Evolutionary conservation across 805 yeast genomes (phyloP), one percentile per base, ranked within the genome.

Genomic region (Maudiozyma saulgeensis): DNA sequence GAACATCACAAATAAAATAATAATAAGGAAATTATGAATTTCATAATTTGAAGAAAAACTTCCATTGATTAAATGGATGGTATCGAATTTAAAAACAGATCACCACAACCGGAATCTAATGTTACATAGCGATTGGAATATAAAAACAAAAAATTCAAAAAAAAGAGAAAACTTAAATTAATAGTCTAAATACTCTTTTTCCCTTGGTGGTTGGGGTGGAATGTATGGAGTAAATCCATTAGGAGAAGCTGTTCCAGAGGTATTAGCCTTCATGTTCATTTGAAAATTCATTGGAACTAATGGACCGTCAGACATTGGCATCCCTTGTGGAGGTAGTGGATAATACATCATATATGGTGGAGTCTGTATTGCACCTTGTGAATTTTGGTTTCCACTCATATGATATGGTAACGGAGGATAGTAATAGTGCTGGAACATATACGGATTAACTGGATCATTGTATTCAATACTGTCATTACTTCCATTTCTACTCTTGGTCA

Each of bases 271-370:
- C 18, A 50, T 23, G 34, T 43, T 44, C 19, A 26, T 45, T 44
- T 49, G 51, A 21, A 41, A 32, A 41, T 49, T 46, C 43, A 44
- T 40, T 41, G 53, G 46, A 13, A 58, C 51, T 16, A 58, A 48
- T n/a, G 55, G 35, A 18, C 57, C 57, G 32, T 55, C 60, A 5
- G 32, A 26, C 19, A 26, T 26, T 16, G 49, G 43, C 9, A 62
- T 58, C 19, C 60, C 61, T 18, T 59, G 60, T 39, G 66, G 67
- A 9, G 66, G 64, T 48, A 63, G 52, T 15, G 67, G 62, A 49
- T 60, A 64, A 31, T 56, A 51, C 67, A 63, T 63, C 61, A 62
- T 58, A 41, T 59, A 61, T 11, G 67, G 60, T 18, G 56, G 62
- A 44, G 50, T 54, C 2, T 53, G 51, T 1, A 56, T 47, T 2